phyloP scores from a whole-genome alignment of 179 eudicot species.

The Drosera spatulata region DNA sequence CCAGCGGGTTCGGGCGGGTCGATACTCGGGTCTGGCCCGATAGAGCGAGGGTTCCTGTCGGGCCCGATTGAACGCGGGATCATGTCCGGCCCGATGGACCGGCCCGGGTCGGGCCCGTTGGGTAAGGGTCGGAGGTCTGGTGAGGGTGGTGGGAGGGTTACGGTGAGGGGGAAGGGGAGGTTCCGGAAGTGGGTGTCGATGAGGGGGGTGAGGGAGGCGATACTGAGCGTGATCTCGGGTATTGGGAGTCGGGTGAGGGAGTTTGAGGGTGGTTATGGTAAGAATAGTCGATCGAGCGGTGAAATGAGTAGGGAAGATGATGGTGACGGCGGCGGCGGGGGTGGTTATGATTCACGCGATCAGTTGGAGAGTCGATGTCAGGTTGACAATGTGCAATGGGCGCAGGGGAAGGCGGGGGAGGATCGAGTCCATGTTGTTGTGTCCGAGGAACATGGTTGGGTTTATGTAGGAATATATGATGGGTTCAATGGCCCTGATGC shows the following conservation, averaged over 20 bases:
- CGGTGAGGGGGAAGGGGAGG: conserved; percentile 15
- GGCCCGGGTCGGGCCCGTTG: conserved; percentile 7
- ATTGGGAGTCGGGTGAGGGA: conserved; percentile 10
- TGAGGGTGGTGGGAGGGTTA: not conserved
- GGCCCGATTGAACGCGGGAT: conserved; percentile 81
- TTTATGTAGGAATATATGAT: conserved; percentile 45
- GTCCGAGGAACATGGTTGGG: conserved; percentile 68
- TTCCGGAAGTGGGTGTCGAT: conserved; percentile 29
- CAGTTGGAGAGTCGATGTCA: not conserved
- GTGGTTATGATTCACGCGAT: conserved; percentile 11
- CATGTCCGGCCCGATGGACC: conserved; percentile 50
- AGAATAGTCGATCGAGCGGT: conserved; percentile 29
- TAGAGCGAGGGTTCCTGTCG: conserved; percentile 66
- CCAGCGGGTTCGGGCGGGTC: conserved; percentile 9
- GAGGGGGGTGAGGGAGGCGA: conserved; percentile 31
- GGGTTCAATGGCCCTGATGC: too few relatives aligned
- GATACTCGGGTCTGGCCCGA: conserved; percentile 41
- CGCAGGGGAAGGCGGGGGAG: conserved; percentile 90
- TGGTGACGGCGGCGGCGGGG: not conserved
- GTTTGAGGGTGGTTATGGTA: conserved; percentile 9
- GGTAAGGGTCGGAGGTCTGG: conserved; percentile 11
- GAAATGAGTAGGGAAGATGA: not conserved
- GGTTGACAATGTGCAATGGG: conserved; percentile 65
- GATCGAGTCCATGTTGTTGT: conserved; percentile 70
- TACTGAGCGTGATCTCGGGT: conserved; percentile 17